Conservation (phyloP, 495 filamentous ascomycete genomes). For the Mytilinidion resinicola region DNA sequence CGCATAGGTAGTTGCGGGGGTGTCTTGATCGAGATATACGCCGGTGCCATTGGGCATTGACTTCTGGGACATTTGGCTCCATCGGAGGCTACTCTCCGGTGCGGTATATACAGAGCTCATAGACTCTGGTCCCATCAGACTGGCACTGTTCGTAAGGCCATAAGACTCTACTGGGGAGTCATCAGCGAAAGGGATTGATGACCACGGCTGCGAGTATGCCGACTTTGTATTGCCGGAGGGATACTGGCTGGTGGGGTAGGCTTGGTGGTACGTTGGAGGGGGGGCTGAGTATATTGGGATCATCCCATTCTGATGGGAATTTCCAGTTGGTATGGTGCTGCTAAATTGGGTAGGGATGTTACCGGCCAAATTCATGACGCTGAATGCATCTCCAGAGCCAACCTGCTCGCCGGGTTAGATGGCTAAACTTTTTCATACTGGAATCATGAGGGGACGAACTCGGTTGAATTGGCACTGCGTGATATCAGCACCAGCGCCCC, state of each 20-base stretch:
- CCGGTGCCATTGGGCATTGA: not conserved
- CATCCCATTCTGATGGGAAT: slow-evolving; percentile 11
- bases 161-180: slow-evolving; percentile 25
- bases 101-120: slow-evolving; percentile 8
- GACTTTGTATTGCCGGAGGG: slow-evolving; percentile 12
- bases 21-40: slow-evolving; percentile 10
- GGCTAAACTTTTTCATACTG: not conserved
- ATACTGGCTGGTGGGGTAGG: slow-evolving; percentile 1
- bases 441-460: slow-evolving; percentile 44
- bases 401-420: slow-evolving; percentile 21
- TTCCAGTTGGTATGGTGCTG: not conserved
- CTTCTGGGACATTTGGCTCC: slow-evolving; percentile 5
- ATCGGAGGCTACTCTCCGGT: slow-evolving; percentile 8
- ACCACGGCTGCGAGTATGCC: slow-evolving; percentile 8
- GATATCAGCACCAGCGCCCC: slow-evolving; percentile 55
- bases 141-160: slow-evolving; percentile 6
- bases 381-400: slow-evolving; percentile 11
- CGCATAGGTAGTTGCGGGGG: slow-evolving; percentile 3
- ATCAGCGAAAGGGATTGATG: slow-evolving; percentile 13
- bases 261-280: not conserved
- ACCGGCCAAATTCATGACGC: not conserved
- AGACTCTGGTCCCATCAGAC: slow-evolving; percentile 6
- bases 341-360: not conserved
- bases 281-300: slow-evolving; percentile 15
- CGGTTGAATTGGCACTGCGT: slow-evolving; percentile 67